Percentiles rank a stretch among this genome's conserved stretches.
Conservation (phyloP, 768 basidiomycete species). For the Pleurotus ostreatus region DNA sequence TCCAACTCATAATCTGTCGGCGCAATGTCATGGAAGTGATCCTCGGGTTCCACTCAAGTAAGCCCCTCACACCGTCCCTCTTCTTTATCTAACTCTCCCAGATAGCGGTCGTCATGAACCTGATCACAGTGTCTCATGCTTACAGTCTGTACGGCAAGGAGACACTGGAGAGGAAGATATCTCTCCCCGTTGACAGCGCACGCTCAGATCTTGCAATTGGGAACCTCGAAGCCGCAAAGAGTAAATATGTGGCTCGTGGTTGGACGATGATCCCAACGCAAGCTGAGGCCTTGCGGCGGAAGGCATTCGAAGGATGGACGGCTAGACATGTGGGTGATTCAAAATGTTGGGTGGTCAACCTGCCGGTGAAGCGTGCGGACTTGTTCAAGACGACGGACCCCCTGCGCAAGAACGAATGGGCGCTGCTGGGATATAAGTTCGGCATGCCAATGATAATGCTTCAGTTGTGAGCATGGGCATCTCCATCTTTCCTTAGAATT, state of each 20-base stretch:
- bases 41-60: constrained; percentile 19
- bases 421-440: not conserved
- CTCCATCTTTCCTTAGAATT: too few species aligned
- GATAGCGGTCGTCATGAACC: constrained; percentile 37
- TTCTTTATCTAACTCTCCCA: not conserved
- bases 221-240: not conserved
- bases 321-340: not conserved
- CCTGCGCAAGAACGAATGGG: not conserved
- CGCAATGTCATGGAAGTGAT: constrained; percentile 23
- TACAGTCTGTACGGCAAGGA: constrained; percentile 35
- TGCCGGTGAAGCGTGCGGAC: not conserved
- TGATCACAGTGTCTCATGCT: constrained; percentile 34
- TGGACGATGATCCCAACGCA: not conserved
- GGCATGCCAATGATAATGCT: too few species aligned
- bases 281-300: not conserved
- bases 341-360: constrained; percentile 1
- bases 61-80: constrained; percentile 15
- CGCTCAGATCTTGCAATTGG: not conserved
- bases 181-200: not conserved
- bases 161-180: constrained; percentile 24
- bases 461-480: too few species aligned
- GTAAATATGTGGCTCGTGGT: not conserved
- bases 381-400: not conserved
- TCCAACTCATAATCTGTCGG: constrained; percentile 33
- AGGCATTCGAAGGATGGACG: not conserved